A percentile compares a stretch with the other conserved stretches of the same genome.
Evolutionary conservation across 2,329 filamentous ascomycete genomes (phyloP).

Genomic region (Hymenoscyphus fraxineus): DNA sequence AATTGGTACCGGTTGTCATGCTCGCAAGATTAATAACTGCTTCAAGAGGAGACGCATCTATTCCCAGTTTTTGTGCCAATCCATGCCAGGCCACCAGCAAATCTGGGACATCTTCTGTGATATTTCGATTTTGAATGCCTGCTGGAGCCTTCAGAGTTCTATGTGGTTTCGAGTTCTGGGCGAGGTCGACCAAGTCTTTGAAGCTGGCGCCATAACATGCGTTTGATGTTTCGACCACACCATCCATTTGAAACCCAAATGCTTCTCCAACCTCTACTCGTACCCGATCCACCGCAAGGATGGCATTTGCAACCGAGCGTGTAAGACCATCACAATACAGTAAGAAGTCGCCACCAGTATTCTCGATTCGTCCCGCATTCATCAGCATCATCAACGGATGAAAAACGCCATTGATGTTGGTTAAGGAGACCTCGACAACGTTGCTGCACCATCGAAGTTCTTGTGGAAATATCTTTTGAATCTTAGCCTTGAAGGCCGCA

Average conservation of each 20-base stretch:
- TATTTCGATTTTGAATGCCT: slow-evolving; percentile 13
- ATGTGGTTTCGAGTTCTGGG: slow-evolving; percentile 2
- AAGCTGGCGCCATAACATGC: slow-evolving; percentile 12
- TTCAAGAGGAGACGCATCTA: too few relatives aligned
- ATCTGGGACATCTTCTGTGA: slow-evolving; percentile 20
- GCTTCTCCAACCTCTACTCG: too few relatives aligned
- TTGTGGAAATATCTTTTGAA: slow-evolving; percentile 10
- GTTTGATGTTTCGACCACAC: too few relatives aligned
- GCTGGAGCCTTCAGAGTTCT: slow-evolving; percentile 1
- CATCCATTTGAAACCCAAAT: too few relatives aligned
- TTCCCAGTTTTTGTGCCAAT: not conserved
- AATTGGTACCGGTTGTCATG: too few relatives aligned
- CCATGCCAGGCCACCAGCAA: slow-evolving; percentile 18
- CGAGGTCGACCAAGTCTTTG: slow-evolving; percentile 6
- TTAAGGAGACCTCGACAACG: slow-evolving; percentile 17
- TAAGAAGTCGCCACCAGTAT: slow-evolving; percentile 6
- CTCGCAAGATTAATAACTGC: too few relatives aligned
- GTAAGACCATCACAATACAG: too few relatives aligned
- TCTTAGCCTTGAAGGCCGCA: too few relatives aligned
- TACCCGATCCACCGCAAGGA: too few relatives aligned
- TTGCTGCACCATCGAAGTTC: slow-evolving; percentile 16
- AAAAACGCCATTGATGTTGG: slow-evolving; percentile 22
- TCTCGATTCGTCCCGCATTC: slow-evolving; percentile 21
- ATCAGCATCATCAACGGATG: slow-evolving; percentile 22
- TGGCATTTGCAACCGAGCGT: too few relatives aligned